Evolutionary conservation across 1,284 basidiomycete genomes (phyloP), one percentile per base, ranked within the genome.

Genomic region (Leccinum insolens): DNA sequence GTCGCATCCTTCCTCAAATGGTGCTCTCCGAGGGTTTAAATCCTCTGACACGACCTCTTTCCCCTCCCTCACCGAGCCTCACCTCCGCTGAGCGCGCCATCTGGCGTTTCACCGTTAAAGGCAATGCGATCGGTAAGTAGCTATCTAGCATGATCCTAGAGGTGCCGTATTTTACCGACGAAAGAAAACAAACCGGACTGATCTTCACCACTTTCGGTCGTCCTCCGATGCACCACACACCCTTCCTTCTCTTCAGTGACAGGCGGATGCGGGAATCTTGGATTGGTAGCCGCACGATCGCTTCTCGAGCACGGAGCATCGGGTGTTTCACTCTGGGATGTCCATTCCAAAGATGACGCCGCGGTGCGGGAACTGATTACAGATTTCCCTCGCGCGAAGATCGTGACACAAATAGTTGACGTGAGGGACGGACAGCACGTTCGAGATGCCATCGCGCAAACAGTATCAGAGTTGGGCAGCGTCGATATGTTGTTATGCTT

Each of bases 291-390:
- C 14, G 77, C 77, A 7, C 79, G 79, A 15, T 79, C 78, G 5
- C 73, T 85, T 12, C 77, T 84, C 7, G 83, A 83, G 65, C 83
- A 84, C 61, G 83, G 82, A 11, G 46, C n/a, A n/a, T 46, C 46
- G 8, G 46, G 46, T 9, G 17, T 46, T 46, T 46, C 46, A 11
- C 72, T 84, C 9, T 82, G 83, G 67, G 82, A 83, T 65, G 63
- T 82, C 22, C 63, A 67, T 15, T 58, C 74, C 8, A 66, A 64
- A 15, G 70, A 70, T 7, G 67, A 75, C 59, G 63, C 66, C 2
- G 69, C 69, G 4, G 75, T 83, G 22, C 72, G 68, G 6, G 67
- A 61, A 5, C 70, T 84, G 25, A 66, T 71, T n/a, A 41, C 62
- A 12, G 77, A 77, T n/a, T 84, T 83, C 68, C 79, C 81, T 5